A percentile compares a stretch with the other conserved stretches of the same genome.
Evolutionary conservation across 257 asterid species (phyloP).

Genomic region (Rubia yunnanensis): DNA sequence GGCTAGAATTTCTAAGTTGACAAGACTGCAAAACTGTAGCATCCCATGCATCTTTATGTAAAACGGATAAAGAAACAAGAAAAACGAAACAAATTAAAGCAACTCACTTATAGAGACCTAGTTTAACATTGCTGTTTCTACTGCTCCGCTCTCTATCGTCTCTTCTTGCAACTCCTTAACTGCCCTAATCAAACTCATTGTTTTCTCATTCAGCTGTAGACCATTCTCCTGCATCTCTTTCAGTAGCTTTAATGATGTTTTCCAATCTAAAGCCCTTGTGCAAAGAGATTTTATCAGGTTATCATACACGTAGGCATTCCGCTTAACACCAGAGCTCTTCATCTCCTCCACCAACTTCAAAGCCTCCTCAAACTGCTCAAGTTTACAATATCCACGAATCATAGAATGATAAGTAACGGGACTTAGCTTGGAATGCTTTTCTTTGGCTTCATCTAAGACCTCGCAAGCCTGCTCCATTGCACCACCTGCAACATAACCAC

Average conservation of each 20-base stretch:
- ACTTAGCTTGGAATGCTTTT: conserved; percentile 49
- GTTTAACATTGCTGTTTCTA: conserved; percentile 12
- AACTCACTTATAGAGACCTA: background rate
- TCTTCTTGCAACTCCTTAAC: conserved; percentile 68
- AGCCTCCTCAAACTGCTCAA: conserved; percentile 71
- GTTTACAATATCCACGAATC: conserved; percentile 80
- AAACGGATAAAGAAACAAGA: background rate
- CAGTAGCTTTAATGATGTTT: conserved; percentile 54
- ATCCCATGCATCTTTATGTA: background rate
- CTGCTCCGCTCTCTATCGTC: conserved; percentile 22
- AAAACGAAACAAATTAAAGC: background rate
- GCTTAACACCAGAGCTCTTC: conserved; percentile 55
- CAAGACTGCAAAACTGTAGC: background rate
- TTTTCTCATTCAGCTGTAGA: conserved; percentile 52
- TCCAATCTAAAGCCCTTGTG: conserved; percentile 77
- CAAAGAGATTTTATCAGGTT: conserved; percentile 81
- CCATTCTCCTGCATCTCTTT: conserved; percentile 60
- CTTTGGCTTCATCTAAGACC: conserved; percentile 59
- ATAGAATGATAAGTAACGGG: conserved; percentile 51
- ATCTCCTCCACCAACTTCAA: conserved; percentile 54
- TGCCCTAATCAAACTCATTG: conserved; percentile 61
- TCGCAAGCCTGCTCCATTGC: conserved; percentile 66
- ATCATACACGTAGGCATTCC: conserved; percentile 64
- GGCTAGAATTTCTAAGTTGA: background rate
- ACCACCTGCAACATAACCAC: conserved; percentile 52